Evolutionary conservation across 306 rosid genomes (phyloP), one percentile per base, ranked within the genome.

Genomic region (Prunus kanzakura): DNA sequence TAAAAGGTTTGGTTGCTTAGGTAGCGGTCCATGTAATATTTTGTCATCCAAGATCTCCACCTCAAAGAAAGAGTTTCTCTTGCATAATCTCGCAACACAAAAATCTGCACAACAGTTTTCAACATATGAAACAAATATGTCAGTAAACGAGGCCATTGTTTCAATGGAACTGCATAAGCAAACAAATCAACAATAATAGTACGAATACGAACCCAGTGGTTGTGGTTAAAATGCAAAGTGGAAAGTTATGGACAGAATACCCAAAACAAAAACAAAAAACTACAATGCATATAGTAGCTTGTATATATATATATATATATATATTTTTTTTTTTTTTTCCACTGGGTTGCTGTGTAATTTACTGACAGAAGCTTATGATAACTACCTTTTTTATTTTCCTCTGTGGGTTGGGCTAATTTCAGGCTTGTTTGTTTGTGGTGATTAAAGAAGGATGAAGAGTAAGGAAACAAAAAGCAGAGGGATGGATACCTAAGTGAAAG

Each of bases 31-130:
- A 92, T 90, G 88, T 95, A 95, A 81, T 88, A 84, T 75, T 88
- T 88, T n/a, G 99, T 95, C 99, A 95, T 95, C 99, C 99, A 95
- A 74, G 99, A 89, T 73, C 99, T 92, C 97, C 99, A 92, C 81
- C 99, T 90, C 91, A 95, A 80, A 67, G 97, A 83, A 74, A 95
- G 97, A 45, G 88, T 90, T 23, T 95, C 97, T 81, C 90, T 85
- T 29, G 97, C 99, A 76, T 92, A 95, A 76, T 95, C 97, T 86
- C 96, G 82, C 89, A 90, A 71, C 70, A 95, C 99, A 78, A 95
- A 95, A 82, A 95, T 72, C 99, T 95, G 92, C 65, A 51, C 63
- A 67, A 78, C 50, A 75, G 19, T 73, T 15, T 73, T 51, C 66
- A 62, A 73, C 29, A 25, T n/a, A 64, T 27, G 52, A 82, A 72